Evolutionary conservation across 164 flowering plant species (phyloP).

Genomic region (Nymphaea colorata): DNA sequence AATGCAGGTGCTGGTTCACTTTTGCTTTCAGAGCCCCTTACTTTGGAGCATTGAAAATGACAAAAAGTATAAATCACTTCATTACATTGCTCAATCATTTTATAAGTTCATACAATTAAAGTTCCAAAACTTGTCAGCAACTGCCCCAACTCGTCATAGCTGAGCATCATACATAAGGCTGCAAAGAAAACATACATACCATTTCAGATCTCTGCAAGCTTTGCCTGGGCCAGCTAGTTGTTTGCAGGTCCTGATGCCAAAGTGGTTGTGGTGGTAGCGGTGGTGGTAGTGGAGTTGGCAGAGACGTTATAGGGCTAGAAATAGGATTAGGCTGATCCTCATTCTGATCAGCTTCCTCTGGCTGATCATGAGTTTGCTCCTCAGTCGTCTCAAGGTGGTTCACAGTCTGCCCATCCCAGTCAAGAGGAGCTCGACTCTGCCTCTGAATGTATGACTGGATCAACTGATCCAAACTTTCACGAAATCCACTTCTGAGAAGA

Average conservation of each 20-base stretch:
- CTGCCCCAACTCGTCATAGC: neutral
- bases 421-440: constrained; percentile 46
- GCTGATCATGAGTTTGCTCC: constrained; percentile 37
- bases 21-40: too few species aligned
- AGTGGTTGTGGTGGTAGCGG: constrained; percentile 36
- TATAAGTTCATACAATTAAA: too few species aligned
- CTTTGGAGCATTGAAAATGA: too few species aligned
- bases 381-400: constrained; percentile 24
- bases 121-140: too few species aligned
- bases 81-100: too few species aligned
- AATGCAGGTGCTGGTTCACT: too few species aligned
- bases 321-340: constrained; percentile 26
- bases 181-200: constrained; percentile 19
- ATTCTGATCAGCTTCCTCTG: constrained; percentile 26
- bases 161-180: neutral
- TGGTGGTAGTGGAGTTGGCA: constrained; percentile 16
- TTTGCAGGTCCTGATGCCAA: constrained; percentile 51
- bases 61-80: too few species aligned
- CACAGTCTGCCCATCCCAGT: constrained; percentile 53
- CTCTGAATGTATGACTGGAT: constrained; percentile 82
- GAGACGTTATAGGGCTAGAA: constrained; percentile 22
- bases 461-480: constrained; percentile 69
- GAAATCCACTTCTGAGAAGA: constrained; percentile 84
- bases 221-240: constrained; percentile 40
- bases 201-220: constrained; percentile 49